Conservation (phyloP, 2,329 filamentous ascomycete genomes). For the Cladophialophora carrionii region DNA sequence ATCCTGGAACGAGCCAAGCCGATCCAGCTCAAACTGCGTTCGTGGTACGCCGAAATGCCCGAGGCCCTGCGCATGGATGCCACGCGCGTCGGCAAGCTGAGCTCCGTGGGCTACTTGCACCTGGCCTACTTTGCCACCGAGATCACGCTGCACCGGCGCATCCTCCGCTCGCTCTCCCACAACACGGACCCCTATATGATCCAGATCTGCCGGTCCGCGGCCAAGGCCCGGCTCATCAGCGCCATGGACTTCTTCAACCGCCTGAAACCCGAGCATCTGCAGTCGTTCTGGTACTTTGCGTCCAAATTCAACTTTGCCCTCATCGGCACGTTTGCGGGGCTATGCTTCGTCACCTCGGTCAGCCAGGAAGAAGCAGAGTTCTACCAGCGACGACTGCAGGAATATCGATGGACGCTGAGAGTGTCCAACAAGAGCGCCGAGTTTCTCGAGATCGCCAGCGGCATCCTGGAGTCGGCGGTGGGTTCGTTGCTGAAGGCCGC, state of each 20-base stretch:
- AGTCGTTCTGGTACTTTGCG: constrained; percentile 75
- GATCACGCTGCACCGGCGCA: constrained; percentile 51
- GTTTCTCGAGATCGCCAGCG: constrained; percentile 39
- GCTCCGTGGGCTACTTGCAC: constrained; percentile 50
- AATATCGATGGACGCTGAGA: constrained; percentile 92
- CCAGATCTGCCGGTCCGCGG: constrained; percentile 83
- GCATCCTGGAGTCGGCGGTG: constrained; percentile 39
- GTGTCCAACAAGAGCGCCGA: constrained; percentile 60
- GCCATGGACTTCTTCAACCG: constrained; percentile 98
- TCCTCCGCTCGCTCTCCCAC: constrained; percentile 44
- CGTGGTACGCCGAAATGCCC: constrained; percentile 58
- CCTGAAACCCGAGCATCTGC: constrained; percentile 79
- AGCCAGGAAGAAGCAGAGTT: constrained; percentile 89
- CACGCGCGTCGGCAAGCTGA: constrained; percentile 47
- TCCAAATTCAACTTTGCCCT: constrained; percentile 76
- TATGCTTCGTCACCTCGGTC: constrained; percentile 86
- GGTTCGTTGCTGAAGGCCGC: constrained; percentile 37
- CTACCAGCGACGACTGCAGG: constrained; percentile 80
- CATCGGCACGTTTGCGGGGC: constrained; percentile 84
- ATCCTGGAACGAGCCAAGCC: constrained; percentile 59
- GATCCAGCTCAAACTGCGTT: constrained; percentile 56
- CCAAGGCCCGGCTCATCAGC: constrained; percentile 90
- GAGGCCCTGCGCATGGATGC: constrained; percentile 55
- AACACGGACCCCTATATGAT: constrained; percentile 71
- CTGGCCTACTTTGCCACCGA: constrained; percentile 53